Evolutionary conservation across 2,329 filamentous ascomycete genomes (phyloP).

Genomic region (Aureobasidium pullulans): DNA sequence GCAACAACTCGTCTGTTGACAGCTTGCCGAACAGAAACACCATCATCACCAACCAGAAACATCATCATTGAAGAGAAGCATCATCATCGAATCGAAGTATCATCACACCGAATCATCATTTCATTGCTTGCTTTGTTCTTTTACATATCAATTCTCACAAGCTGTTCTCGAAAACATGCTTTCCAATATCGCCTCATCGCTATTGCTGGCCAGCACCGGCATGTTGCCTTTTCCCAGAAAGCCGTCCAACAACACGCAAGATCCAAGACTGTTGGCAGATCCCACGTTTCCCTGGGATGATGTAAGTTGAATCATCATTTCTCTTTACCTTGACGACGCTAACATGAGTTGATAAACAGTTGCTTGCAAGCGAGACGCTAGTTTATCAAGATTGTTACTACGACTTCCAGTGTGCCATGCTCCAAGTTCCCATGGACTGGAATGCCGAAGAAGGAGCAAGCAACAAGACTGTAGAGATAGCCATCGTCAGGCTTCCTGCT

Average conservation of each 20-base stretch:
- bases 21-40: background rate
- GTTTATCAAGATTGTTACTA: constrained; percentile 32
- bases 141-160: background rate
- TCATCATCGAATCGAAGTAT: too few species aligned
- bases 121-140: too few species aligned
- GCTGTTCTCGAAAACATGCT: background rate
- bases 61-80: too few species aligned
- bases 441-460: constrained; percentile 23
- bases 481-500: constrained; percentile 39
- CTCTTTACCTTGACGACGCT: too few species aligned
- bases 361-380: constrained; percentile 4
- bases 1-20: background rate
- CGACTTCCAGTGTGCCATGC: constrained; percentile 41
- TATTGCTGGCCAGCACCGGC: background rate
- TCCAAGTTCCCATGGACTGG: constrained; percentile 43
- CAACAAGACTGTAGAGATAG: constrained; percentile 33
- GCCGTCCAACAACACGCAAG: background rate
- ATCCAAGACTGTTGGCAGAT: too few species aligned
- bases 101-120: too few species aligned
- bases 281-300: background rate
- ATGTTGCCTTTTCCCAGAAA: background rate
- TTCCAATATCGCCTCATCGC: background rate
- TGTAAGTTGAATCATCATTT: background rate
- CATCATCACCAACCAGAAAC: background rate
- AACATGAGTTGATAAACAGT: background rate